Conservation (phyloP, 306 rosid genomes). For the Vigna hirtella region DNA sequence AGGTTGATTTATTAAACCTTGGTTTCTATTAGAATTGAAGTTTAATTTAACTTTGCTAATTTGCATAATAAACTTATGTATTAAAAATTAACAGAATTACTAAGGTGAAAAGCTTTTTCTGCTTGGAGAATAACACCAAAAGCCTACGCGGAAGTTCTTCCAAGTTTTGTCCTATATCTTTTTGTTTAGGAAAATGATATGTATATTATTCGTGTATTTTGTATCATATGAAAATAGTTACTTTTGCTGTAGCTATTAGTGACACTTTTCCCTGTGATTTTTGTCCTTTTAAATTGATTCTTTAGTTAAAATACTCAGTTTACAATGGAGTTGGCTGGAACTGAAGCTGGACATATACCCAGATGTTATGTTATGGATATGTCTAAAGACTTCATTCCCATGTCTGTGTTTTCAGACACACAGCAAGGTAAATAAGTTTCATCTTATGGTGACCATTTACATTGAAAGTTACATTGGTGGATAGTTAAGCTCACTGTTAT, state of each 20-base stretch:
- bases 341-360: constrained; percentile 67
- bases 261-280: constrained; percentile 28
- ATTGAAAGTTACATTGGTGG: constrained; percentile 2
- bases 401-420: constrained; percentile 85
- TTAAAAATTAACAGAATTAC: not conserved
- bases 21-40: not conserved
- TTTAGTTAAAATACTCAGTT: constrained; percentile 62
- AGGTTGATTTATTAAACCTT: too few species aligned
- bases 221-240: constrained; percentile 7
- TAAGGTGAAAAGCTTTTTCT: not conserved
- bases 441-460: not conserved
- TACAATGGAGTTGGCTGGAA: constrained; percentile 86
- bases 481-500: constrained; percentile 14
- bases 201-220: not conserved
- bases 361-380: constrained; percentile 70
- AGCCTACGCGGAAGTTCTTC: not conserved
- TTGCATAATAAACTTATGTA: not conserved
- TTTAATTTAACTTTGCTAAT: not conserved
- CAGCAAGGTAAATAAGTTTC: constrained; percentile 61
- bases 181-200: not conserved
- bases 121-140: too few species aligned
- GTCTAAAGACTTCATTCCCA: constrained; percentile 70
- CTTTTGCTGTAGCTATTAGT: constrained; percentile 26
- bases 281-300: constrained; percentile 39
- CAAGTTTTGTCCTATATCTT: not conserved